Evolutionary conservation across 129 eudicot genomes (phyloP).

Genomic region (Oenanthe sinensis): DNA sequence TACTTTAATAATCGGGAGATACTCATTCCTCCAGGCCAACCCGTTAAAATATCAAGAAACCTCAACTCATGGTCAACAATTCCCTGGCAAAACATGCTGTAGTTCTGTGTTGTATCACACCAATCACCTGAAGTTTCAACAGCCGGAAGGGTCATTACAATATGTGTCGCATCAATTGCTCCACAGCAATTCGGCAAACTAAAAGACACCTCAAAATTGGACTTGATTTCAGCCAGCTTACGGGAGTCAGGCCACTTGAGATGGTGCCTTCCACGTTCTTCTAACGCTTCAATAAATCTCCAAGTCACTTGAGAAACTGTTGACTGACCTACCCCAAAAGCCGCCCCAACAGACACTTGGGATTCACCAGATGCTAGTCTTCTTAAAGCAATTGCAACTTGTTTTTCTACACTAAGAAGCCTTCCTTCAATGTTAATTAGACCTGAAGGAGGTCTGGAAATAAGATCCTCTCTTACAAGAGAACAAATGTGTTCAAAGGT

Average conservation of each 20-base stretch:
- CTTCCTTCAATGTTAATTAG: slow-evolving; percentile 95
- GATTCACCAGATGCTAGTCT: slow-evolving; percentile 95
- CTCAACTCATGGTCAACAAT: slow-evolving; percentile 68
- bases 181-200: slow-evolving; percentile 91
- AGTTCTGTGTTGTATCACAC: slow-evolving; percentile 72
- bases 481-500: slow-evolving; percentile 86
- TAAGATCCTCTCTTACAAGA: slow-evolving; percentile 70
- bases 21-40: slow-evolving; percentile 95
- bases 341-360: slow-evolving; percentile 86
- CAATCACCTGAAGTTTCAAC: slow-evolving; percentile 94
- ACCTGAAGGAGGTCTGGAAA: slow-evolving; percentile 96
- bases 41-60: slow-evolving; percentile 85
- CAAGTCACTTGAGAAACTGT: slow-evolving; percentile 98
- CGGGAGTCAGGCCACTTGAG: slow-evolving; percentile 70
- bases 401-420: slow-evolving; percentile 94
- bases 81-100: slow-evolving; percentile 91
- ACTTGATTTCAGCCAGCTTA: slow-evolving; percentile 41
- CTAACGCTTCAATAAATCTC: slow-evolving; percentile 94
- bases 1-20: slow-evolving; percentile 54
- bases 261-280: slow-evolving; percentile 84
- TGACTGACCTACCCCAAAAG: slow-evolving; percentile 96
- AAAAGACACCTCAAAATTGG: slow-evolving; percentile 41
- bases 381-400: slow-evolving; percentile 93
- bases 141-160: slow-evolving; percentile 90
- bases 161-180: slow-evolving; percentile 80